Conservation (phyloP, 805 yeast genomes). For the Kuraishia ogatae region DNA sequence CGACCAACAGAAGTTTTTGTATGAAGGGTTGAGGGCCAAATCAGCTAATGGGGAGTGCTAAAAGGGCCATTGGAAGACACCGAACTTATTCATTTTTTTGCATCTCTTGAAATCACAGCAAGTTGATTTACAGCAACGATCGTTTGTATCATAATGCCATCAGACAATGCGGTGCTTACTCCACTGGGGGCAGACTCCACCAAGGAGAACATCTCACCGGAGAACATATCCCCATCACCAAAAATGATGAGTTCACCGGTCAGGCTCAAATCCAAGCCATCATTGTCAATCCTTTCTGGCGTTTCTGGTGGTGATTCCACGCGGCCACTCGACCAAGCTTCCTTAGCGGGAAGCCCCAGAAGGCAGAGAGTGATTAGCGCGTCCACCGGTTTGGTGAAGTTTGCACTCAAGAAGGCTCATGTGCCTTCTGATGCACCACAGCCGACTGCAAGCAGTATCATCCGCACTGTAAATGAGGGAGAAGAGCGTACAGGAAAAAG, state of each 20-base stretch:
- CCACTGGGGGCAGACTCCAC: background rate
- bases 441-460: background rate
- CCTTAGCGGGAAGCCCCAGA: background rate
- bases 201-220: background rate
- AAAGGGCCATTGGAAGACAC: no score
- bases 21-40: no score
- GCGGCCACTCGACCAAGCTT: background rate
- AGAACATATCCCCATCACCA: background rate
- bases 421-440: background rate
- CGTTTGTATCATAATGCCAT: background rate
- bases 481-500: background rate
- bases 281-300: background rate
- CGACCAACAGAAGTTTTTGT: no score
- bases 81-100: no score
- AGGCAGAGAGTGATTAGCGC: conserved; percentile 37
- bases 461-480: background rate
- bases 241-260: background rate
- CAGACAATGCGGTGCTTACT: background rate
- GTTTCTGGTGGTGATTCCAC: background rate
- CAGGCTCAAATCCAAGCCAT: background rate
- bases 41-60: no score
- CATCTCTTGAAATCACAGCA: no score
- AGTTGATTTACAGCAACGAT: no score
- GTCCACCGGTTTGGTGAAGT: conserved; percentile 41
- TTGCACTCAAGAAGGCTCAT: conserved; percentile 19